Base-by-base conservation (phyloP, 495 filamentous ascomycete species). In the Aspergillus homomorphus region DNA sequence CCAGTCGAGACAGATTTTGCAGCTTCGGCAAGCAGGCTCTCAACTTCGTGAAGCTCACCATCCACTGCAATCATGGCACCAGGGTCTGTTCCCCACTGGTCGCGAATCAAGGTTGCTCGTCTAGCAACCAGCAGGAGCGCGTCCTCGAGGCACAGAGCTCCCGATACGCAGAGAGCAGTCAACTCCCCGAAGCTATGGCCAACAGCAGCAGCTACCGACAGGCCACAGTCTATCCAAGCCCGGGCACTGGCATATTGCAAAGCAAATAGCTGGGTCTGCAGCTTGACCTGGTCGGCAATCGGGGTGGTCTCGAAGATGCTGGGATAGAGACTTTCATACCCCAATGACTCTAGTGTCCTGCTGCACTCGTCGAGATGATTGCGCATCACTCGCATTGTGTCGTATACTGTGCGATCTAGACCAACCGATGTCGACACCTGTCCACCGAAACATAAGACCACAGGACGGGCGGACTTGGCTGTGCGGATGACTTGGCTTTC, bases 371-470 rank as follows among this genome's bases (percentile, higher is more conserved):
- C 58, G 12, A 86, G 59, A 59, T 85, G 60, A 0, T 51, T 59
- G 12, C 73, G 69, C 0, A 82, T 54, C 1, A 83, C 20, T 0
- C 53, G 57, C 1, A 71, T 53, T 0, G 56, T 46, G 1, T 79
- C 61, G 41, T 75, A 82, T 1, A 81, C 8, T 1, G 54, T 12
- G 8, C 64, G 58, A 45, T 77, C 66, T 0, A 84, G 56, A 0
- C 80, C 79, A 0, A 83, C 61, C 21, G 56, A 78, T 0, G 55
- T 74, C 0, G 76, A 78, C 0, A 74, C 63, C 57, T 86, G 82
- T 7, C 81, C 81, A 3, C 82, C 81, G 46, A 86, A 84, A 58
- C 78, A 82, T 0, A 86, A 62, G 2, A 85, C 62, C 0, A 83
- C 70, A 0, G 80, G 75, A 0, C 45, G 59, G 1, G 16, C 19